A percentile compares a stretch with the other conserved stretches of the same genome.
phyloP scores from a whole-genome alignment of 2,329 filamentous ascomycete species.

The Aaosphaeria arxii region DNA sequence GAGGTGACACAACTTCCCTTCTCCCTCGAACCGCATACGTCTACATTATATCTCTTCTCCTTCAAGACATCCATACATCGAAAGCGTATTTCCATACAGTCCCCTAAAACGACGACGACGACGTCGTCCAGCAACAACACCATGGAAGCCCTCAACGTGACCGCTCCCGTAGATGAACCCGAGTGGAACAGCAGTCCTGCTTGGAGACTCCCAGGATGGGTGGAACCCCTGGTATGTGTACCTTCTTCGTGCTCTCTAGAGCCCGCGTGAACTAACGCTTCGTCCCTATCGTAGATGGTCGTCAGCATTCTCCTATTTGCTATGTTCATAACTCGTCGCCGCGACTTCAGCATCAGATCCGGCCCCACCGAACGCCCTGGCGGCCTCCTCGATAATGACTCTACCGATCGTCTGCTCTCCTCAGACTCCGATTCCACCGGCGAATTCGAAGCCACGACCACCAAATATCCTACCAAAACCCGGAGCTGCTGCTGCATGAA shows the following conservation, averaged over 20 bases:
- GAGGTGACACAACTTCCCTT: neutral
- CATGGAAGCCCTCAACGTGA: constrained; percentile 5
- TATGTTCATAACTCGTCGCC: constrained; percentile 48
- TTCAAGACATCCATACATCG: neutral
- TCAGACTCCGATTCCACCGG: constrained; percentile 38
- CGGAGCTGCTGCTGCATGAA: constrained; percentile 52
- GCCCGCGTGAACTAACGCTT: neutral
- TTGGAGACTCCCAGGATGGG: constrained; percentile 43
- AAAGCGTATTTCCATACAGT: neutral
- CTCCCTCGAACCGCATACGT: neutral
- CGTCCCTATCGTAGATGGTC: constrained; percentile 41
- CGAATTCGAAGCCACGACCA: constrained; percentile 28
- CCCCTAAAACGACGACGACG: too few species aligned
- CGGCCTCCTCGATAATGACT: constrained; percentile 32
- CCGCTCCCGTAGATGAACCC: constrained; percentile 1
- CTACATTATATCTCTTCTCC: neutral
- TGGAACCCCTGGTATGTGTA: constrained; percentile 37
- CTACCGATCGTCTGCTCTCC: constrained; percentile 40
- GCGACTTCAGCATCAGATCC: constrained; percentile 43
- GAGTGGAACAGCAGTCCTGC: constrained; percentile 41
- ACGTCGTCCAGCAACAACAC: neutral
- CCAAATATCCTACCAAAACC: constrained; percentile 48
- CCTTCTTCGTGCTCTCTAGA: neutral
- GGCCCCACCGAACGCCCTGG: constrained; percentile 19
- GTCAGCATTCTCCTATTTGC: constrained; percentile 49